Evolutionary conservation across 768 basidiomycete species (phyloP).

Genomic region (Saitozyma sp.): DNA sequence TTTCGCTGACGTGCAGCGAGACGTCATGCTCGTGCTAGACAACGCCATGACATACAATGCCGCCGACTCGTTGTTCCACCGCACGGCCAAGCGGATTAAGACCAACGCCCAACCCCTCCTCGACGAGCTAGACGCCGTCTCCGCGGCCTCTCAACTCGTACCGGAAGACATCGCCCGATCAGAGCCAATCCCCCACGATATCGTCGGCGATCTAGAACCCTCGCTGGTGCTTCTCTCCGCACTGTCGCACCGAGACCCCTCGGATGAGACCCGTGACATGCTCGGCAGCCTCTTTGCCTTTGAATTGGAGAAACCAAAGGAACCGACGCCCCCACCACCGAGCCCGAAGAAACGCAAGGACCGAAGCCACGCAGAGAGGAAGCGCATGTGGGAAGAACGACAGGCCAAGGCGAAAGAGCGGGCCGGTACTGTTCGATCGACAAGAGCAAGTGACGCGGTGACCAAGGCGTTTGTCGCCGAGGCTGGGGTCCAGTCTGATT

Average conservation of each 20-base stretch:
- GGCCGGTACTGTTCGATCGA: constrained; percentile 13
- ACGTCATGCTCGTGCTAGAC: constrained; percentile 80
- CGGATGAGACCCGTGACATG: constrained; percentile 60
- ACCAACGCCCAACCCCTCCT: constrained; percentile 59
- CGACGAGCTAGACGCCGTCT: constrained; percentile 36
- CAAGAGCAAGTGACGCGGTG: constrained; percentile 27
- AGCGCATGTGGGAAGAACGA: constrained; percentile 26
- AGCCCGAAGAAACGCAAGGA: constrained; percentile 17
- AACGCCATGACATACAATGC: constrained; percentile 89
- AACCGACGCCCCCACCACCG: constrained; percentile 63
- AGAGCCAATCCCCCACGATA: constrained; percentile 37
- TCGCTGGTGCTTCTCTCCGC: constrained; percentile 62
- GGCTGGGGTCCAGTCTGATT: constrained; percentile 22
- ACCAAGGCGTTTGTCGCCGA: constrained; percentile 36
- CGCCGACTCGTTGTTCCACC: constrained; percentile 67
- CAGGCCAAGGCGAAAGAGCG: constrained; percentile 24
- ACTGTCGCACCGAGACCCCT: constrained; percentile 58
- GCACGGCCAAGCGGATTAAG: constrained; percentile 67
- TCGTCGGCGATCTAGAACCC: constrained; percentile 74
- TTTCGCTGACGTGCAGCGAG: constrained; percentile 53
- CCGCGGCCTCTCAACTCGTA: not conserved
- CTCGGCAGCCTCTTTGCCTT: constrained; percentile 68
- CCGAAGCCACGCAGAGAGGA: constrained; percentile 14
- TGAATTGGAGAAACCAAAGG: constrained; percentile 65
- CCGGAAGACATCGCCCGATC: constrained; percentile 4